Base-by-base conservation (phyloP, 2,329 filamentous ascomycete species). In the Aspergillus flavus region DNA sequence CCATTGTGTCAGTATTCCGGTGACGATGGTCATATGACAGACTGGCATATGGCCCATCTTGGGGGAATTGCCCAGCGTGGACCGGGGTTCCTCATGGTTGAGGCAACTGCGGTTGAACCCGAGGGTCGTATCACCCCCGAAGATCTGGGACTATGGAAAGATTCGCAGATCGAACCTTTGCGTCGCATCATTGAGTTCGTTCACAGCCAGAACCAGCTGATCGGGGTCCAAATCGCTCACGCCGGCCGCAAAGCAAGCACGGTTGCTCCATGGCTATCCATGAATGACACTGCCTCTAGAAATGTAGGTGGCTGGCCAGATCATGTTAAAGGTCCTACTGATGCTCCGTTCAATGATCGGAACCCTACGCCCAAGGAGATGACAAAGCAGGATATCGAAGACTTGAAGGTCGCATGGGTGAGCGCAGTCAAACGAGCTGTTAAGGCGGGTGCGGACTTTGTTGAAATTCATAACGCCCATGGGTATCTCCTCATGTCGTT, bases 41-140 rank as follows among this genome's bases (percentile, higher is more conserved):
- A 91, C 74, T 97, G 89, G 86, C 93, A 96, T 76, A 81, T 94
- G 57, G 88, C 92, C 14, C 93, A 96, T 73, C 83, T 94, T 19
- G 92, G 93, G 62, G 89, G 92, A 65, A 93, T 93, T 69, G 85
- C 91, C 36, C 83, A 90, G 63, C 87, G 90, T 60, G 93, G 93
- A 12, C 89, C 91, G 0, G 91, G 87, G 1, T 82, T 96, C n/a
- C 81, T 90, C 48, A 86, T 93, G 65, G 83, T 94, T 61, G 94
- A 97, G 80, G 92, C 93, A 26, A 93, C 91, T 0, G 83, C 88
- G 41, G 90, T 96, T 0, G 82, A 86, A 14, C 79, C 91, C 4
- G 88, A 93, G 68, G 93, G 93, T 23, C 86, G 94, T 60, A 96
- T 96, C 81, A 90, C 91, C 0, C 92, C 93, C 0, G 61, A 75